Conservation (phyloP, 441 rosid species). For the Erodium trifolium region DNA sequence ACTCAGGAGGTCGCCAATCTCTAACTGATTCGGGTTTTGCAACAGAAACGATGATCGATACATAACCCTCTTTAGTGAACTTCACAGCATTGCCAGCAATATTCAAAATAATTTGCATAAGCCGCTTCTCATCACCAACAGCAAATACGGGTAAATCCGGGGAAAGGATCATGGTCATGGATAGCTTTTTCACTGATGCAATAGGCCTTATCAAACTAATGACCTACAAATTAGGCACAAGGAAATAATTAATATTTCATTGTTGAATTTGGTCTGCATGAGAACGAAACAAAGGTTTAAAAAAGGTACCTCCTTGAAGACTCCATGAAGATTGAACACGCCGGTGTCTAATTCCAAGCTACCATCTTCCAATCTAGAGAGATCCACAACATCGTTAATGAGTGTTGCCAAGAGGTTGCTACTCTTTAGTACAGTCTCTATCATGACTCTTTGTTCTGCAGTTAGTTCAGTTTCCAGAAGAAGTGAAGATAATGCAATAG, state of each 20-base stretch:
- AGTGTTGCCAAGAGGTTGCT: conserved; percentile 77
- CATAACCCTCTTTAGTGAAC: conserved; percentile 77
- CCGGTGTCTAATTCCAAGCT: conserved; percentile 54
- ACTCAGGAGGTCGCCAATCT: conserved; percentile 65
- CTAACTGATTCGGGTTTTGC: conserved; percentile 66
- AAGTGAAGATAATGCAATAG: conserved; percentile 80
- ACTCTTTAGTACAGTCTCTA: conserved; percentile 76
- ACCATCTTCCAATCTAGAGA: conserved; percentile 85
- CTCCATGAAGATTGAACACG: conserved; percentile 52
- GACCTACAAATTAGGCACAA: conserved; percentile 35
- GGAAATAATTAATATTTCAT: conserved; percentile 1
- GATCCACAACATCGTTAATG: conserved; percentile 79
- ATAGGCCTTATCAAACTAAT: conserved; percentile 64
- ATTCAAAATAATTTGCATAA: conserved; percentile 68
- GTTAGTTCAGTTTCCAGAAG: conserved; percentile 69
- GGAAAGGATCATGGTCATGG: conserved; percentile 47
- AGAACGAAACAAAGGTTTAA: neutral
- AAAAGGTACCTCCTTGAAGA: conserved; percentile 58
- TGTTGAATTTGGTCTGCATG: neutral
- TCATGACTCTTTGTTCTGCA: conserved; percentile 74
- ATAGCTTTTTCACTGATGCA: conserved; percentile 64
- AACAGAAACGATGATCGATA: conserved; percentile 55
- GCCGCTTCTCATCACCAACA: conserved; percentile 77
- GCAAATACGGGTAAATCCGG: conserved; percentile 69
- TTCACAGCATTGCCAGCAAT: conserved; percentile 83